A percentile compares a stretch with the other conserved stretches of the same genome.
phyloP scores from a whole-genome alignment of 2,329 filamentous ascomycete species.

The Trichothecium roseum region DNA sequence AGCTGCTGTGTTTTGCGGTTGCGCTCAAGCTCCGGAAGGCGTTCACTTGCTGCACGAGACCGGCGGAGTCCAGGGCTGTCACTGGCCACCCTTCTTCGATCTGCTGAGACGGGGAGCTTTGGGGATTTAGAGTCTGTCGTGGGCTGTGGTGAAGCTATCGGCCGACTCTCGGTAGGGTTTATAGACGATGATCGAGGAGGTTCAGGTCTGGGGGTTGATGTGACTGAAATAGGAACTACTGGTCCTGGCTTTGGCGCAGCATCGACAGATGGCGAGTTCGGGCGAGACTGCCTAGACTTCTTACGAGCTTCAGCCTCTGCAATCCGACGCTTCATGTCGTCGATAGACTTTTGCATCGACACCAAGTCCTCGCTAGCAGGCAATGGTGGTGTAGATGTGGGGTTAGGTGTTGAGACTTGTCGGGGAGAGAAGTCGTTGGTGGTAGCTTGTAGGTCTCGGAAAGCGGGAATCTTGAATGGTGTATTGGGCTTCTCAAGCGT shows the following conservation, averaged over 20 bases:
- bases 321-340: conserved; percentile 48
- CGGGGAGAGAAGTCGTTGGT: background rate
- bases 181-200: background rate
- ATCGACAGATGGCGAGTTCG: conserved; percentile 13
- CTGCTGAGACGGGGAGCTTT: background rate
- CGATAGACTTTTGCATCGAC: conserved; percentile 47
- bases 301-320: conserved; percentile 48
- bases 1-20: conserved; percentile 27
- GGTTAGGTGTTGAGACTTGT: conserved; percentile 27
- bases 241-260: background rate
- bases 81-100: background rate
- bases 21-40: conserved; percentile 24
- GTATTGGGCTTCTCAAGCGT: conserved; percentile 19
- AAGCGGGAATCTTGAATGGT: conserved; percentile 23
- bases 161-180: no score
- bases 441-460: conserved; percentile 22
- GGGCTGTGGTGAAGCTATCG: background rate
- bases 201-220: no score
- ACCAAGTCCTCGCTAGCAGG: conserved; percentile 30
- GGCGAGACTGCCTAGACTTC: conserved; percentile 26
- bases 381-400: conserved; percentile 25
- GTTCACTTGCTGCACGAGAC: conserved; percentile 23
- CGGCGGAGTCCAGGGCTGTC: conserved; percentile 11
- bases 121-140: background rate
- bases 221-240: no score